Percentiles rank a stretch among this genome's conserved stretches.
Evolutionary conservation across 2,329 filamentous ascomycete genomes (phyloP).

Genomic region (Nemania sp.): DNA sequence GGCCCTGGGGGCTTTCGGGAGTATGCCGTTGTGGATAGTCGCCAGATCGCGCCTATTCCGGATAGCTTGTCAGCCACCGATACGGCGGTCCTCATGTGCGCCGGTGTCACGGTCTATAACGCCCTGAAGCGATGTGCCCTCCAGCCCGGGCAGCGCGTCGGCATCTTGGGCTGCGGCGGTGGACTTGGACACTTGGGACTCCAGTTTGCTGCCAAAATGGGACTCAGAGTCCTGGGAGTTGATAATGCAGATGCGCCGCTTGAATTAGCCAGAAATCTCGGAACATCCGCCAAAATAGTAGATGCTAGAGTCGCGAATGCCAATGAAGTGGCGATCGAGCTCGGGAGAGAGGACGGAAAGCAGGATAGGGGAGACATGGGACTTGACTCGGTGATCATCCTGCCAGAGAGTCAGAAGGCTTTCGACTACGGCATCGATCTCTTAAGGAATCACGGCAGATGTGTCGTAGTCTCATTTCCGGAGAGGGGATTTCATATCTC

Average conservation of each 20-base stretch:
- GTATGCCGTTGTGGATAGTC: constrained; percentile 48
- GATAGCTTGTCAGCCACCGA: constrained; percentile 43
- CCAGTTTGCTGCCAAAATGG: constrained; percentile 39
- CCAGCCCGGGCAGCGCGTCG: constrained; percentile 42
- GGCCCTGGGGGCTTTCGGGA: constrained; percentile 46
- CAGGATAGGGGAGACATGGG: constrained; percentile 46
- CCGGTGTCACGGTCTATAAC: constrained; percentile 48
- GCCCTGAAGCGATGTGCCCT: constrained; percentile 45
- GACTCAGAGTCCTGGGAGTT: constrained; percentile 43
- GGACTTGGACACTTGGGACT: constrained; percentile 38
- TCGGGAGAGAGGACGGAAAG: constrained; percentile 45
- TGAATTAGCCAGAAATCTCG: constrained; percentile 41
- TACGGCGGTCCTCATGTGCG: constrained; percentile 49
- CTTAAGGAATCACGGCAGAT: constrained; percentile 50
- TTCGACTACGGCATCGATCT: constrained; percentile 53
- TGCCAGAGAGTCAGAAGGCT: constrained; percentile 51
- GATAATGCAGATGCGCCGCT: constrained; percentile 45
- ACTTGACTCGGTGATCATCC: constrained; percentile 50
- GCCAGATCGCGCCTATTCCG: constrained; percentile 42
- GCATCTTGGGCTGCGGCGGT: constrained; percentile 46
- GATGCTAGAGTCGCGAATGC: constrained; percentile 43
- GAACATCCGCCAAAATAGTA: constrained; percentile 42
- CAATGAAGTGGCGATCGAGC: constrained; percentile 26
- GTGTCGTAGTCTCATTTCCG: constrained; percentile 52
- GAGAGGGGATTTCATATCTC: constrained; percentile 49